Percentiles rank a stretch among this genome's conserved stretches.
Conservation (phyloP, 2,329 filamentous ascomycete species). For the Sclerotinia nivalis region DNA sequence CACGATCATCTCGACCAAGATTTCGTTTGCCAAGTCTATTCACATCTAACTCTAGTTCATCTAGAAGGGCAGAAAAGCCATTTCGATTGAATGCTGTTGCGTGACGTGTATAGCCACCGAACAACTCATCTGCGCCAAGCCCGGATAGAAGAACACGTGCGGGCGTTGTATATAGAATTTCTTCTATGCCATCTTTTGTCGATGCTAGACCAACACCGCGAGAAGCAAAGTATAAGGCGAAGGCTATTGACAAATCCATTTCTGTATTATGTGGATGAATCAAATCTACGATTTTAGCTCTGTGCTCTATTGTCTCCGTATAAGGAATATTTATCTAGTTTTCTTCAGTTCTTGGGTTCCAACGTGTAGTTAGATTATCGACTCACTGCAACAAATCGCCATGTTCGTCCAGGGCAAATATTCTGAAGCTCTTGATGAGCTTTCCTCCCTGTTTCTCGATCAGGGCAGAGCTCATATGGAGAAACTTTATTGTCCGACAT, state of each 20-base stretch:
- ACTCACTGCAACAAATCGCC: conserved; percentile 77
- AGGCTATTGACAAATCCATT: conserved; percentile 96
- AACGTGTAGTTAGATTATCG: conserved; percentile 19
- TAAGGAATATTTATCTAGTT: conserved; percentile 77
- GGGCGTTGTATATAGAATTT: conserved; percentile 59
- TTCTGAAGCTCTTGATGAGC: conserved; percentile 73
- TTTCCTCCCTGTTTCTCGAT: conserved; percentile 81
- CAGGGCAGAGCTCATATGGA: conserved; percentile 81
- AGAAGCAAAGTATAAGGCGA: conserved; percentile 92
- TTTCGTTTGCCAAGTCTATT: conserved; percentile 88
- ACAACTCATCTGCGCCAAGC: conserved; percentile 92
- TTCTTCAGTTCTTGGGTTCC: conserved; percentile 23
- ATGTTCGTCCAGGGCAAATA: conserved; percentile 69
- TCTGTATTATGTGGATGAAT: conserved; percentile 96
- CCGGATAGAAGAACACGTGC: conserved; percentile 88
- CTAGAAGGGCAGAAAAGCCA: conserved; percentile 70
- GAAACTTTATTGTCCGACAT: conserved; percentile 22
- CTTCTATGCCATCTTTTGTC: conserved; percentile 23
- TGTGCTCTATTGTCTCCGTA: conserved; percentile 67
- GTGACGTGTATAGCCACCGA: conserved; percentile 89
- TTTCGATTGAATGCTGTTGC: conserved; percentile 69
- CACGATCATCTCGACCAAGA: conserved; percentile 87
- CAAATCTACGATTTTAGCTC: conserved; percentile 67
- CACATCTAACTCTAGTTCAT: conserved; percentile 85
- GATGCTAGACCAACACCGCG: conserved; percentile 58